These are phyloP conservation scores for Elsinoe ampelina DNA, from an alignment of 2,329 filamentous ascomycete species.

Conservation along the genomic window DNA sequence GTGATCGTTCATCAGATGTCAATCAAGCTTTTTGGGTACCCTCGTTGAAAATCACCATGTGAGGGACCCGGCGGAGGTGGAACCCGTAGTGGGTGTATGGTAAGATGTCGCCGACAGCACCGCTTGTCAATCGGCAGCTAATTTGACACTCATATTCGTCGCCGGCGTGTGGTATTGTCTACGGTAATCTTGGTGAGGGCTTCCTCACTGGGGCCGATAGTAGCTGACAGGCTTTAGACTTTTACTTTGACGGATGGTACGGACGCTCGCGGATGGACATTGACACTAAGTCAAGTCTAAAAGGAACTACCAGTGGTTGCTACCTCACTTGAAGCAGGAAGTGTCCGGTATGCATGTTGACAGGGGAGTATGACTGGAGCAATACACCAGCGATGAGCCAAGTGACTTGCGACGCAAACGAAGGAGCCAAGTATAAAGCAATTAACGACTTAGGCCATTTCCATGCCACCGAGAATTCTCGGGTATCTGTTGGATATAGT, in stretches of 20 bases:
- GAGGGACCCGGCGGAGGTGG: not conserved
- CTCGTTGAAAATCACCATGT: too few species aligned
- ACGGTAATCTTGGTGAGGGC: conserved; percentile 17
- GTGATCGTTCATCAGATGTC: conserved; percentile 39
- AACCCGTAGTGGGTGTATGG: conserved; percentile 40
- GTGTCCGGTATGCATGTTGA: conserved; percentile 44
- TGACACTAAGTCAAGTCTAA: conserved; percentile 31
- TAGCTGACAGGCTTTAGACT: conserved; percentile 39
- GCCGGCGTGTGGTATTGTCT: conserved; percentile 44
- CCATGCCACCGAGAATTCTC: conserved; percentile 36
- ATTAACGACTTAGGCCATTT: conserved; percentile 42
- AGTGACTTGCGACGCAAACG: conserved; percentile 40
- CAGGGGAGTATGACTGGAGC: conserved; percentile 42
- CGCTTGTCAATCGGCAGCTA: conserved; percentile 37
- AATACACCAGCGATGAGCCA: conserved; percentile 40
- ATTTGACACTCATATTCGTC: conserved; percentile 43
- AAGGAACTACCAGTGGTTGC: too few species aligned
- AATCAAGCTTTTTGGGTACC: conserved; percentile 38
- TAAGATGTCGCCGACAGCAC: conserved; percentile 41
- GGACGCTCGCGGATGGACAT: conserved; percentile 36
- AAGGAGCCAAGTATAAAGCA: conserved; percentile 34
- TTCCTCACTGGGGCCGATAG: not conserved
- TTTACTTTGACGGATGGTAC: conserved; percentile 44
- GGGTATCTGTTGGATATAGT: conserved; percentile 25
- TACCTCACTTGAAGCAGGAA: conserved; percentile 16